phyloP scores from a whole-genome alignment of 331 rosid species.

The Spiraea crenata region DNA sequence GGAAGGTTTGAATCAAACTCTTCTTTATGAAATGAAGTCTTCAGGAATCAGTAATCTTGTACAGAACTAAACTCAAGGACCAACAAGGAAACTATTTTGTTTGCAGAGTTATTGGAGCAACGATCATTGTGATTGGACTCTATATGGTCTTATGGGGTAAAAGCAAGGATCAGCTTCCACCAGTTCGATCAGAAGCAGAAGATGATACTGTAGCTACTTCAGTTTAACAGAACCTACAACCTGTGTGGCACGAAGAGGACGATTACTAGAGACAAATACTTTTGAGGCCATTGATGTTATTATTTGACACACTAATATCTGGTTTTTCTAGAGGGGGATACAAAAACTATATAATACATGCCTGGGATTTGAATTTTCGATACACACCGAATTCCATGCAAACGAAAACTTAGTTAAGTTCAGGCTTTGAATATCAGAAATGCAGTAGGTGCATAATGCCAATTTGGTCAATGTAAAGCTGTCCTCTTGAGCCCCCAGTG shows the following conservation, averaged over 20 bases:
- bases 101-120: constrained; percentile 49
- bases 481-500: background rate
- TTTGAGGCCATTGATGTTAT: constrained; percentile 1
- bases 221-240: constrained; percentile 14
- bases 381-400: background rate
- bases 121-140: constrained; percentile 40
- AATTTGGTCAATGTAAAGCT: background rate
- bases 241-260: background rate
- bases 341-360: background rate
- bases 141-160: constrained; percentile 59
- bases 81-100: background rate
- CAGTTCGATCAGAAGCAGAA: background rate
- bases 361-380: background rate
- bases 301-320: background rate
- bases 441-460: background rate
- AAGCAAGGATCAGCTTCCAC: constrained; percentile 31
- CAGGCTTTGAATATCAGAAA: background rate
- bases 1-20: constrained; percentile 35
- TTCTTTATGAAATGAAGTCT: too few species aligned
- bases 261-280: constrained; percentile 1
- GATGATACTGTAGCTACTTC: background rate
- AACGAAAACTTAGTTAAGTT: background rate
- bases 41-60: too few species aligned
- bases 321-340: background rate
- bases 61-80: too few species aligned